Evolutionary conservation across 2,329 filamentous ascomycete genomes (phyloP), one percentile per base, ranked within the genome.

Genomic region (Penicillium griseofulvum): DNA sequence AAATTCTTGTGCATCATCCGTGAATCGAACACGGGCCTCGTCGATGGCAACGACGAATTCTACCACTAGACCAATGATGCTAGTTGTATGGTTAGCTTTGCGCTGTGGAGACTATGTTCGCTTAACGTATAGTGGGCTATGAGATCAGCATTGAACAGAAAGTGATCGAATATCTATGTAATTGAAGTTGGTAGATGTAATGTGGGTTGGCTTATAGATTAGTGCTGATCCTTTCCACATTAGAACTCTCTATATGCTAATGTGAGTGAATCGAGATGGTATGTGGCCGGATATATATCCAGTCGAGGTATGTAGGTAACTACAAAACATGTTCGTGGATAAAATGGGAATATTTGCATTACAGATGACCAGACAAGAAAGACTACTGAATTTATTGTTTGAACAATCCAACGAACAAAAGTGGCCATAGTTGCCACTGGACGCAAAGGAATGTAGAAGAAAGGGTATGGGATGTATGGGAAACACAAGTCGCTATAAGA

Each of bases 1-100:
- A 60, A 61, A 67, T 48, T 51, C 4, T 1, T 51, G 31, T 75
- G 73, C 73, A 75, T 74, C 72, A 73, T 74, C 73, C 73, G 73
- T 73, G 73, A 75, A 75, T 75, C 73, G 73, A 75, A 75, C 73
- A 73, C 73, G 73, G 72, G 72, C 72, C 73, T 75, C 73, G 67
- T 76, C 73, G 73, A 75, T 74, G 68, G 66, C 67, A 68, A 71
- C 68, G 67, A 69, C 61, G 65, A 69, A 71, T 65, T 67, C 67
- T 73, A 73, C 70, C 70, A 73, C 70, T 73, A 73, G 71, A 73
- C 71, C 71, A 73, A 71, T 71, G 69, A 71, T 73, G 71, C 71
- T 69, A 42, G 26, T 62, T 38, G 29, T 22, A 34, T 55, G 52
- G 1, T 17, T 29, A 3, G 0, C 0, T 0, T 0, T 14, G 22